Evolutionary conservation across 305 asterid genomes (phyloP).

Genomic region (Fraxinus floribunda): DNA sequence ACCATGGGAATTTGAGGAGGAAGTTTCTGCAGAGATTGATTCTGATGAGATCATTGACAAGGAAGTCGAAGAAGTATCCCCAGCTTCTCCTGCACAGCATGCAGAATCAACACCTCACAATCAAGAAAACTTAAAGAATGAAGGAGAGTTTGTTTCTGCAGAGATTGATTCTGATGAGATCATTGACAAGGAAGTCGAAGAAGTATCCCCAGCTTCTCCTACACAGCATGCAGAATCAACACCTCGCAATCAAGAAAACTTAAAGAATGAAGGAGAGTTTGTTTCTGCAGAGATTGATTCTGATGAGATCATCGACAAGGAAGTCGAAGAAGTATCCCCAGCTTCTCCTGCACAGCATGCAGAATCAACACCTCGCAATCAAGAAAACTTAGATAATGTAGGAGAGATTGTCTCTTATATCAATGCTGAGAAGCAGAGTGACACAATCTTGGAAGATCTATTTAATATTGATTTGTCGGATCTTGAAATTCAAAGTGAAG

Average conservation of each 20-base stretch:
- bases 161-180: no score
- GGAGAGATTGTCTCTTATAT: conserved; percentile 12
- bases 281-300: conserved; percentile 20
- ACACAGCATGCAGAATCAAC: no score
- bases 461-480: not conserved
- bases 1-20: conserved; percentile 25
- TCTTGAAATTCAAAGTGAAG: conserved; percentile 17
- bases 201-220: no score
- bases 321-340: conserved; percentile 25
- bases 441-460: conserved; percentile 8
- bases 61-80: conserved; percentile 28
- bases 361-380: conserved; percentile 18
- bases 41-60: conserved; percentile 27
- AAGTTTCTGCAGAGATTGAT: conserved; percentile 19
- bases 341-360: conserved; percentile 15
- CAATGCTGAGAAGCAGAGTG: not conserved
- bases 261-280: no score
- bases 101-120: conserved; percentile 16
- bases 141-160: conserved; percentile 15
- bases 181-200: no score
- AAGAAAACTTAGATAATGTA: conserved; percentile 22
- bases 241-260: no score
- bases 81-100: conserved; percentile 16
- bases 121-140: conserved; percentile 22
- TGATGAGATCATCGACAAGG: conserved; percentile 30